phyloP scores from a whole-genome alignment of 2,329 filamentous ascomycete species.

The Arachnomyces sp. region DNA sequence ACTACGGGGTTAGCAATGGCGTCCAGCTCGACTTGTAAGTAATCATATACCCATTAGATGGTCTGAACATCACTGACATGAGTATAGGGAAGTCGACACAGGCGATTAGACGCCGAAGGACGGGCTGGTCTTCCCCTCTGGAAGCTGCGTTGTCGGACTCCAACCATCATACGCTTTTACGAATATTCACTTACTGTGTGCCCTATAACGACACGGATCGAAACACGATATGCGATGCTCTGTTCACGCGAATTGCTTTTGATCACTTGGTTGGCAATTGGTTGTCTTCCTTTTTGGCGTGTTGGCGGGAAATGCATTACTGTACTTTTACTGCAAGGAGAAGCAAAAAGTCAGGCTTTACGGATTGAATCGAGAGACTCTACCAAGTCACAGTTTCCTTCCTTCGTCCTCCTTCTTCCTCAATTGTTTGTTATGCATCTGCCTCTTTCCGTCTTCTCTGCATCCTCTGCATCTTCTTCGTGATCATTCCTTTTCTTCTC shows the following conservation, averaged over 20 bases:
- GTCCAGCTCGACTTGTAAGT: slow-evolving; percentile 50
- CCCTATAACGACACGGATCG: too few species aligned
- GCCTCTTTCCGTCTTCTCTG: too few species aligned
- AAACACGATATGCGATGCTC: too few species aligned
- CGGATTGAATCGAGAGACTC: too few species aligned
- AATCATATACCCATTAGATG: slow-evolving; percentile 5
- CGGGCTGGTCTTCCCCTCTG: slow-evolving; percentile 1
- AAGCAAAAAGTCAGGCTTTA: too few species aligned
- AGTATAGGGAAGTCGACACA: slow-evolving; percentile 38
- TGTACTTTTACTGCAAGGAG: too few species aligned
- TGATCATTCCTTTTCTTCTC: too few species aligned
- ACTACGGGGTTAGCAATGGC: slow-evolving; percentile 91
- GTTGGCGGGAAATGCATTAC: too few species aligned
- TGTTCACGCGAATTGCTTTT: slow-evolving; percentile 8
- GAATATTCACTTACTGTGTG: slow-evolving; percentile 13
- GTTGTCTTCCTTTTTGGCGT: slow-evolving; percentile 5
- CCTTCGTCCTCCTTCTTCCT: too few species aligned
- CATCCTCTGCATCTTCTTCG: too few species aligned
- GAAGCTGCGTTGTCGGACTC: slow-evolving; percentile 5
- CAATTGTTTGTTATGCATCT: too few species aligned
- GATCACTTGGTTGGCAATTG: slow-evolving; percentile 6
- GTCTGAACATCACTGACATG: slow-evolving; percentile 17
- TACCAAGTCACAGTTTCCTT: too few species aligned
- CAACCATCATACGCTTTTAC: slow-evolving; percentile 15
- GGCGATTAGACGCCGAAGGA: slow-evolving; percentile 29